A percentile compares a stretch with the other conserved stretches of the same genome.
phyloP scores from a whole-genome alignment of 2,329 filamentous ascomycete species.

The Rutstroemia sp. region DNA sequence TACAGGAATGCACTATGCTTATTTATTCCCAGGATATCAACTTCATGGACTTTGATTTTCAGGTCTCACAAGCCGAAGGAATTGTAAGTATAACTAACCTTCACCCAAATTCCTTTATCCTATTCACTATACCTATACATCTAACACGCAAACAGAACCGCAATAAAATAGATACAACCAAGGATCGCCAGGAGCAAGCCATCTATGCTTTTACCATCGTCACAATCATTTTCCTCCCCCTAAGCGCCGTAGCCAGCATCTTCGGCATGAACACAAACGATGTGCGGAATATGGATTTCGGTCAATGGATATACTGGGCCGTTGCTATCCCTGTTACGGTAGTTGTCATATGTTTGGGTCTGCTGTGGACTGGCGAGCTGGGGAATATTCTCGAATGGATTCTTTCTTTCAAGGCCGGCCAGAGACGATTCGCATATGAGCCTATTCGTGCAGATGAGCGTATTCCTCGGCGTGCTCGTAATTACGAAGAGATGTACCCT shows the following conservation, averaged over 20 bases:
- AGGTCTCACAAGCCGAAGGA: too few relatives aligned
- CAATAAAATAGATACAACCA: slow-evolving; percentile 20
- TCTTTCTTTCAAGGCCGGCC: too few relatives aligned
- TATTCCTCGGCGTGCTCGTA: too few relatives aligned
- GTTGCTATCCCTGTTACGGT: slow-evolving; percentile 27
- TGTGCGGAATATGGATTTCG: slow-evolving; percentile 23
- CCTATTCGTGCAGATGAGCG: too few relatives aligned
- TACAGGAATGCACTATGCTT: too few relatives aligned
- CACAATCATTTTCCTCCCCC: slow-evolving; percentile 30
- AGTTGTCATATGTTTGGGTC: slow-evolving; percentile 19
- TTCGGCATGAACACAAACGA: slow-evolving; percentile 31
- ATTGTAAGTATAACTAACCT: not conserved
- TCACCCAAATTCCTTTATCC: not conserved
- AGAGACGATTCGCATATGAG: too few relatives aligned
- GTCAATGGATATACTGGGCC: slow-evolving; percentile 30
- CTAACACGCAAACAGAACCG: not conserved
- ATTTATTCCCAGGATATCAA: too few relatives aligned
- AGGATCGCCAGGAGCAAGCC: slow-evolving; percentile 25
- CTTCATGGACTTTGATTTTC: too few relatives aligned
- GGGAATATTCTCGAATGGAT: too few relatives aligned
- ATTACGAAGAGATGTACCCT: too few relatives aligned
- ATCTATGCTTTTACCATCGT: slow-evolving; percentile 30
- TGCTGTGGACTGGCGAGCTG: slow-evolving; percentile 20
- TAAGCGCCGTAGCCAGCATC: slow-evolving; percentile 26
- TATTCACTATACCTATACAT: not conserved